Base-by-base conservation (phyloP, 768 basidiomycete genomes). In the Tulasnella sp. region DNA sequence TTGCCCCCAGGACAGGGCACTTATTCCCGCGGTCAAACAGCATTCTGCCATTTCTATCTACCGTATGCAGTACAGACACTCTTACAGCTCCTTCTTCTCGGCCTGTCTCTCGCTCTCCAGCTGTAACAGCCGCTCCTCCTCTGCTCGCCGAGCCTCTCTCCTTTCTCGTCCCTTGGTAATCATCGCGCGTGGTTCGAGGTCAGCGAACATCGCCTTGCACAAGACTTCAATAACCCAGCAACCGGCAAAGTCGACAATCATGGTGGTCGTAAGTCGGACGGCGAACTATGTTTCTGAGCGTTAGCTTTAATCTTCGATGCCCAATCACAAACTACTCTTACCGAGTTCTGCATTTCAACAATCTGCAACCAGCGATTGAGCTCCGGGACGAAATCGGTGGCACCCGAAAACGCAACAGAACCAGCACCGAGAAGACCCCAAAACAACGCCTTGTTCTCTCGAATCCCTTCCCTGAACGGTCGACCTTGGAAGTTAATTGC, bases 401-500 rank as follows among this genome's bases (percentile, higher is more conserved):
- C 90, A 40, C 98, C 98, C 13, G 89, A 93, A 85, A 98, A 94
- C 13, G 98, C 98, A 6, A 99, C 96, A 3, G 90, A 89, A 75
- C 90, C 90, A 39, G 95, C 97, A 13, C 93, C 94, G 55, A 98
- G 86, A 15, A 99, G 89, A 35, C 98, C 98, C 87, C 91, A 99
- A 84, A 89, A 98, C 26, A 99, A 83, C n/a, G 95, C 93, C 3
- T 91, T 86, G 84, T 99, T 99, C 85, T 99, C 98, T 3, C 94
- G 89, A 82, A 99, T 98, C 48, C 95, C 95, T 85, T 99, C 98
- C 44, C 98, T 91, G 91, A 99, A 99, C 0, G 98, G 98, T 46
- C 98, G 92, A 11, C 98, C 98, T 86, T 96, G 95, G 89, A 96
- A 99, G 86, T 99, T 99, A 86, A 99, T 95, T 4, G 96, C 92